Evolutionary conservation across 75 land plant genomes (phyloP).

Genomic region (Picea glauca): DNA sequence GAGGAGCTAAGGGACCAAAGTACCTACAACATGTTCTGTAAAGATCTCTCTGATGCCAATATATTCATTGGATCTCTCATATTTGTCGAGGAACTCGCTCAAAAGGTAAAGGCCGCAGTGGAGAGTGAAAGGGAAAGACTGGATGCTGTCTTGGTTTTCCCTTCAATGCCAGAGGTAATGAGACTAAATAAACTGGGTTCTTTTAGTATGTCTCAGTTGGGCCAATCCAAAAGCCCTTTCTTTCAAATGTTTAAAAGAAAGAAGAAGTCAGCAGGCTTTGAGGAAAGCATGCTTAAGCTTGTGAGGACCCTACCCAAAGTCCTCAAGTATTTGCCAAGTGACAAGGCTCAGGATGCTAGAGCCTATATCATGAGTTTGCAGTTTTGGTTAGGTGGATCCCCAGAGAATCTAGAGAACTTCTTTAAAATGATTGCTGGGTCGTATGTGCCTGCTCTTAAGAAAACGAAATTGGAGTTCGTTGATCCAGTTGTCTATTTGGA

Average conservation of each 20-base stretch:
- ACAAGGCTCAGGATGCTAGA: constrained; percentile 98
- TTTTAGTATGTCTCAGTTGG: constrained; percentile 94
- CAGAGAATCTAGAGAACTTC: constrained; percentile 90
- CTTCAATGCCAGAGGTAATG: constrained; percentile 99
- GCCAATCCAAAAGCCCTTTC: constrained; percentile 95
- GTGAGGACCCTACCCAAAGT: constrained; percentile 97
- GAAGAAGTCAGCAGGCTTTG: constrained; percentile 77
- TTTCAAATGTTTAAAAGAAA: constrained; percentile 92
- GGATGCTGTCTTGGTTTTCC: constrained; percentile 96
- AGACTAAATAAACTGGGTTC: constrained; percentile 94
- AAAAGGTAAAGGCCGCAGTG: constrained; percentile 86
- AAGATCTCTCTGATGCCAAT: constrained; percentile 88
- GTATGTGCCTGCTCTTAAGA: constrained; percentile 83
- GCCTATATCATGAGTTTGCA: constrained; percentile 93
- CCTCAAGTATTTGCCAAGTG: constrained; percentile 93
- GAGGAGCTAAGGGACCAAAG: constrained; percentile 87
- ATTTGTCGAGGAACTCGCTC: constrained; percentile 96
- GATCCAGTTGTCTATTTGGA: constrained; percentile 96
- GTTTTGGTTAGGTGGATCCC: constrained; percentile 99
- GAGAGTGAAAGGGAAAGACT: constrained; percentile 88
- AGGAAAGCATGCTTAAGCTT: constrained; percentile 95
- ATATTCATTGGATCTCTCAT: constrained; percentile 97
- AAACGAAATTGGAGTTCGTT: constrained; percentile 55
- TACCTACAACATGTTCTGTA: constrained; percentile 72
- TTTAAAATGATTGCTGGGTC: constrained; percentile 92